A percentile compares a stretch with the other conserved stretches of the same genome.
Conservation (phyloP, 1,284 basidiomycete genomes). For the Rhizoctonia solani region DNA sequence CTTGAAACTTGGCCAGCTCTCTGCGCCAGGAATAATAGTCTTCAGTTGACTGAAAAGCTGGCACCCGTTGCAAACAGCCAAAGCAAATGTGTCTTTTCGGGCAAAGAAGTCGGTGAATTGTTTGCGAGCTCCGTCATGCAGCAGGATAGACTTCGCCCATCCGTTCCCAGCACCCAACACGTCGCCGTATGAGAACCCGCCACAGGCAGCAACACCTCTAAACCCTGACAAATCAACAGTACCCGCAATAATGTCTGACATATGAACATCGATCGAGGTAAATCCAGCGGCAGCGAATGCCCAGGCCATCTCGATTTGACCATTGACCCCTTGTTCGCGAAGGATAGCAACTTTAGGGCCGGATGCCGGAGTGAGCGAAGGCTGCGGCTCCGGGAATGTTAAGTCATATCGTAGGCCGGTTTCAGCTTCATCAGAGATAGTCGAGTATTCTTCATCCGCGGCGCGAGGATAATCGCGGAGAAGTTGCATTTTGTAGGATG, state of each 20-base stretch:
- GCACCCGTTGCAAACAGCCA: conserved; percentile 98
- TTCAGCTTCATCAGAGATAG: conserved; percentile 69
- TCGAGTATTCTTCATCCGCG: conserved; percentile 81
- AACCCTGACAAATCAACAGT: conserved; percentile 67
- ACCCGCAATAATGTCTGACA: conserved; percentile 92
- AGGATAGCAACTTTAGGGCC: conserved; percentile 93
- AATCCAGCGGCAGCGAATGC: conserved; percentile 93
- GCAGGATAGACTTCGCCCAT: conserved; percentile 93
- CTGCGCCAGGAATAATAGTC: conserved; percentile 85
- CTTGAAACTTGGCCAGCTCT: conserved; percentile 90
- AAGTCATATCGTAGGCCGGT: conserved; percentile 75
- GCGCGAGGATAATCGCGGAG: conserved; percentile 82
- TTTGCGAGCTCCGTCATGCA: conserved; percentile 71
- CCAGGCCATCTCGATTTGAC: conserved; percentile 99
- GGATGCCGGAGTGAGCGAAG: conserved; percentile 42
- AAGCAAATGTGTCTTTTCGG: conserved; percentile 79
- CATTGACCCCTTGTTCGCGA: conserved; percentile 98
- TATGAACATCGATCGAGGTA: conserved; percentile 94
- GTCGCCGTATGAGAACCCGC: conserved; percentile 98
- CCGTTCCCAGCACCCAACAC: conserved; percentile 97
- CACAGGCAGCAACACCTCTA: conserved; percentile 91
- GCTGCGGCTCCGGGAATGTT: conserved; percentile 39
- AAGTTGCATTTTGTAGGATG: conserved; percentile 89
- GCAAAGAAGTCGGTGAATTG: conserved; percentile 86
- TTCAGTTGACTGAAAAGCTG: conserved; percentile 92